Evolutionary conservation across 2,329 filamentous ascomycete genomes (phyloP).

Genomic region (Sphaerostilbella broomeana): DNA sequence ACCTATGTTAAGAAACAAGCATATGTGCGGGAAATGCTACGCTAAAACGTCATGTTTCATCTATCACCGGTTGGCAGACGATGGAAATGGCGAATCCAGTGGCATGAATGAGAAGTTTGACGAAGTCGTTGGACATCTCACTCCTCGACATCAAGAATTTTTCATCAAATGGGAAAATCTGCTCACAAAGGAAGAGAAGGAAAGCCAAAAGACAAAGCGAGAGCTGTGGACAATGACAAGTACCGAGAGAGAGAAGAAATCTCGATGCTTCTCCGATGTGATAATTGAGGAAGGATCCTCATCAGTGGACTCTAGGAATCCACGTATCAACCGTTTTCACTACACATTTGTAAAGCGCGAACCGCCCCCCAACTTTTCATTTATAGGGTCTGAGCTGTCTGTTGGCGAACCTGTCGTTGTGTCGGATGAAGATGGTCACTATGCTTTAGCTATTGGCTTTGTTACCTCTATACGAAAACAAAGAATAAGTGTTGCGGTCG

Average conservation of each 20-base stretch:
- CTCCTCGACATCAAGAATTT: conserved; percentile 67
- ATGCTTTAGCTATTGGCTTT: conserved; percentile 87
- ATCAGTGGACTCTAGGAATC: conserved; percentile 59
- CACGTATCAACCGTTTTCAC: conserved; percentile 84
- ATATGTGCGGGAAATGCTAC: conserved; percentile 81
- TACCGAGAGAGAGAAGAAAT: conserved; percentile 76
- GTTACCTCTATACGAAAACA: conserved; percentile 70
- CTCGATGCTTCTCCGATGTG: conserved; percentile 84
- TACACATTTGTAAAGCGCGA: conserved; percentile 78
- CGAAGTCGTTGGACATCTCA: conserved; percentile 72
- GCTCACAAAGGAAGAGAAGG: conserved; percentile 89
- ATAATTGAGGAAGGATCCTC: conserved; percentile 73
- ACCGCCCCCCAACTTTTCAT: conserved; percentile 61
- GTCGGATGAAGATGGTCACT: conserved; percentile 91
- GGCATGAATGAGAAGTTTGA: conserved; percentile 77
- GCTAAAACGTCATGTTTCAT: conserved; percentile 86
- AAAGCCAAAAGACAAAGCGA: conserved; percentile 75
- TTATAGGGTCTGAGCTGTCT: conserved; percentile 81
- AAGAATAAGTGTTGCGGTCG: conserved; percentile 80
- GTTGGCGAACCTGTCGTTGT: conserved; percentile 92
- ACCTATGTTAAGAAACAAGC: conserved; percentile 75
- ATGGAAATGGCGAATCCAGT: conserved; percentile 73
- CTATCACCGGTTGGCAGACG: conserved; percentile 85
- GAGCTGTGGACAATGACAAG: conserved; percentile 97
- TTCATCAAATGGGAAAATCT: conserved; percentile 93